Evolutionary conservation across 805 yeast genomes (phyloP).

Genomic region (Clavispora carvajalis): DNA sequence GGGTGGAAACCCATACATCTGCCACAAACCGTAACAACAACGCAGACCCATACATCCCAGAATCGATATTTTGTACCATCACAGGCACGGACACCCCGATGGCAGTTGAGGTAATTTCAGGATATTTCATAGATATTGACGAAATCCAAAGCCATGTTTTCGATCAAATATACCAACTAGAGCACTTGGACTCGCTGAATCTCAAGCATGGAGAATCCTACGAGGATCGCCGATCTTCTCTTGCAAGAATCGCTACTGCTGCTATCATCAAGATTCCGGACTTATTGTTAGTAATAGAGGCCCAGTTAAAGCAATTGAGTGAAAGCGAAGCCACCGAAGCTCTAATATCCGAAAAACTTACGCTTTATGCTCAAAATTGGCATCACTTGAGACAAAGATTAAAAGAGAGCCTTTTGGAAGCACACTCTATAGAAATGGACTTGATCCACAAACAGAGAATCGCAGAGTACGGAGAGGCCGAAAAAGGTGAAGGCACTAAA

Average conservation of each 20-base stretch:
- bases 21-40: not conserved
- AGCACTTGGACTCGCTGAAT: conserved; percentile 3
- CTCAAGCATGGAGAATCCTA: conserved; percentile 1
- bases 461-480: conserved; percentile 15
- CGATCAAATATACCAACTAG: conserved; percentile 14
- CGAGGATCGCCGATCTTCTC: conserved; percentile 16
- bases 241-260: conserved; percentile 14
- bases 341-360: conserved; percentile 7
- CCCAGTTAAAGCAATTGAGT: conserved; percentile 5
- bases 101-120: not conserved
- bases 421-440: conserved; percentile 23
- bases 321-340: not conserved
- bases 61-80: not conserved
- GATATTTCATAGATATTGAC: conserved; percentile 15
- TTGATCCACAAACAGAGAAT: conserved; percentile 28
- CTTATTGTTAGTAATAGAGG: conserved; percentile 13
- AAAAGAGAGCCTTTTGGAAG: conserved; percentile 24
- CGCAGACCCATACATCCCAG: not conserved
- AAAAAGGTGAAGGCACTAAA: not conserved
- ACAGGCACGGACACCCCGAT: not conserved
- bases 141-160: conserved; percentile 18
- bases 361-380: conserved; percentile 18
- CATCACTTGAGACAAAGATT: conserved; percentile 19
- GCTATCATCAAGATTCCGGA: conserved; percentile 17
- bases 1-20: not conserved